Evolutionary conservation across 202 grass and related monocot genomes (phyloP).

Genomic region (Miscanthus sacchariflorus): DNA sequence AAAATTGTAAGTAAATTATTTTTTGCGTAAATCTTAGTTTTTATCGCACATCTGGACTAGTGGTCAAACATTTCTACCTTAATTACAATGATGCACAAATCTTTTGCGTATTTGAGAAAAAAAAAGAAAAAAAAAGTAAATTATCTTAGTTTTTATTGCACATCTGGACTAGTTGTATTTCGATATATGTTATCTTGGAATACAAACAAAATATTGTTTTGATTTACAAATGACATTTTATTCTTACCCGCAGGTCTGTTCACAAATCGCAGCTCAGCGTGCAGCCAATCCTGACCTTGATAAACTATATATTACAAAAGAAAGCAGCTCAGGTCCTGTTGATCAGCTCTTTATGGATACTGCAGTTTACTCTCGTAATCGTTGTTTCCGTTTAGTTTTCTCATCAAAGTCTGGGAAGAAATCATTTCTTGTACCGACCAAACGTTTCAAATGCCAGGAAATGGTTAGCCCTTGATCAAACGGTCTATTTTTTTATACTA

Average conservation of each 20-base stretch:
- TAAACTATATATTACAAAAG: conserved; percentile 85
- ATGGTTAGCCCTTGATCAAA: conserved; percentile 67
- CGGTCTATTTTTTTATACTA: conserved; percentile 24
- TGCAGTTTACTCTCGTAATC: conserved; percentile 92
- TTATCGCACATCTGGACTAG: conserved; percentile 1
- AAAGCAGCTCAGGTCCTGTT: conserved; percentile 46
- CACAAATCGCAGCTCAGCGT: conserved; percentile 60
- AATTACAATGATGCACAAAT: too few relatives aligned
- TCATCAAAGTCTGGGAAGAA: conserved; percentile 95
- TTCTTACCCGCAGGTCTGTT: conserved; percentile 70
- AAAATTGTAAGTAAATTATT: conserved; percentile 1
- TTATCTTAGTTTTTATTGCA: conserved; percentile 12
- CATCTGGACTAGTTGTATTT: background rate
- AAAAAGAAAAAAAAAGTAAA: background rate
- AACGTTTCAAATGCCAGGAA: conserved; percentile 86
- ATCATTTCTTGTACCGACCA: conserved; percentile 77
- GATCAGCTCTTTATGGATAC: conserved; percentile 81
- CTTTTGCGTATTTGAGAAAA: too few relatives aligned
- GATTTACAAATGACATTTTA: conserved; percentile 17
- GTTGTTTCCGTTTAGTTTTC: conserved; percentile 88
- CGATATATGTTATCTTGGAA: conserved; percentile 23
- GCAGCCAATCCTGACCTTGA: conserved; percentile 58
- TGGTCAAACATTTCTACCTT: too few relatives aligned
- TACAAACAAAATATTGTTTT: background rate
- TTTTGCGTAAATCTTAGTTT: background rate